phyloP scores from a whole-genome alignment of 495 filamentous ascomycete species.

The Annulohypoxylon bovei region DNA sequence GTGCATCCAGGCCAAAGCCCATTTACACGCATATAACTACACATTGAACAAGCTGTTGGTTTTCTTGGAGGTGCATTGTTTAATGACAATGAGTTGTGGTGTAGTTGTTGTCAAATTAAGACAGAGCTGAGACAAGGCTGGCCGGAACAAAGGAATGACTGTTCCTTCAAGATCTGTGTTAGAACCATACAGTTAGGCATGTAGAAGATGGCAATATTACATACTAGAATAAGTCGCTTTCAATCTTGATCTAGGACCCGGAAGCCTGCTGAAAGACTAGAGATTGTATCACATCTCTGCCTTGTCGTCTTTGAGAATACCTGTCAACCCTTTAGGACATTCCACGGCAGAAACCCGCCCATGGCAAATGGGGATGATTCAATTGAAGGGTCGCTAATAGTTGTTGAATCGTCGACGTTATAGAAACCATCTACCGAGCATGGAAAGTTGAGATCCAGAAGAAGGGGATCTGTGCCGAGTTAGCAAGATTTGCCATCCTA shows the following conservation, averaged over 20 bases:
- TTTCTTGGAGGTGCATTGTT: background rate
- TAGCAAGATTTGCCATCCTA: background rate
- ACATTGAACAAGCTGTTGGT: background rate
- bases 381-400: slow-evolving; percentile 15
- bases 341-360: background rate
- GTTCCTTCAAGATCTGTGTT: background rate
- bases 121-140: background rate
- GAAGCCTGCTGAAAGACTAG: background rate
- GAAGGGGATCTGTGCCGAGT: slow-evolving; percentile 27
- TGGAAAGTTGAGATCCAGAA: slow-evolving; percentile 34
- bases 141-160: background rate
- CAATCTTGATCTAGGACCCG: background rate
- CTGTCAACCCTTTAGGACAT: background rate
- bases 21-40: background rate
- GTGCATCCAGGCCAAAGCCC: background rate
- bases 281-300: background rate
- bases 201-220: background rate
- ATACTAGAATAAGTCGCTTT: background rate
- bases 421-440: slow-evolving; percentile 29
- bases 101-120: background rate
- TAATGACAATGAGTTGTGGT: background rate
- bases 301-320: background rate
- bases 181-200: background rate
- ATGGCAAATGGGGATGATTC: slow-evolving; percentile 3
- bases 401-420: slow-evolving; percentile 13